phyloP scores from a whole-genome alignment of 2,329 filamentous ascomycete genomes.

The Trichoderma polysporum region DNA sequence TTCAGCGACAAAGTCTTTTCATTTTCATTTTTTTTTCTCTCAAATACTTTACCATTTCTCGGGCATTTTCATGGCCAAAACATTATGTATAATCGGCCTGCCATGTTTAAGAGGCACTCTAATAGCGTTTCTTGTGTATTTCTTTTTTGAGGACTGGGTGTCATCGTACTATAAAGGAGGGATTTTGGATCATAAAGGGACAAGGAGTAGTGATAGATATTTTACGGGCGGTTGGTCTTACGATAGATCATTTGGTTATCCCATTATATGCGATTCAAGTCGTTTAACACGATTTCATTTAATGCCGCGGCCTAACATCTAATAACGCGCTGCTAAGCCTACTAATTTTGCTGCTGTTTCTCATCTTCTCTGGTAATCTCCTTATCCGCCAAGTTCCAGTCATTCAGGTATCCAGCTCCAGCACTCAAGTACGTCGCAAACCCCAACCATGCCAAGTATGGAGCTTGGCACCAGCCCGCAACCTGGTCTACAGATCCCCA shows the following conservation, averaged over 20 bases:
- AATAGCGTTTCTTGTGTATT: not conserved
- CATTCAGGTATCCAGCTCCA: slow-evolving; percentile 66
- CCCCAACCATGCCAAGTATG: slow-evolving; percentile 81
- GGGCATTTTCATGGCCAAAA: slow-evolving; percentile 10
- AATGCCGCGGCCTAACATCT: not conserved
- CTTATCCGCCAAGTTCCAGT: slow-evolving; percentile 57
- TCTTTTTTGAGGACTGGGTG: not conserved
- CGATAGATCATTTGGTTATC: slow-evolving; percentile 7
- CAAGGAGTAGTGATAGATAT: slow-evolving; percentile 14
- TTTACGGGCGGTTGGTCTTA: not conserved
- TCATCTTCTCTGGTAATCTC: slow-evolving; percentile 24
- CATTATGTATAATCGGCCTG: not conserved
- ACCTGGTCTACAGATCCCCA: slow-evolving; percentile 74
- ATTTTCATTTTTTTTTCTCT: slow-evolving; percentile 22
- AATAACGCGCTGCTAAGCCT: not conserved
- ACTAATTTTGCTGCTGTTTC: slow-evolving; percentile 22
- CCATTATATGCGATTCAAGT: not conserved
- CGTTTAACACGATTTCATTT: not conserved
- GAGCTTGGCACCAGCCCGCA: slow-evolving; percentile 72
- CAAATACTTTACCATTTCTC: slow-evolving; percentile 5
- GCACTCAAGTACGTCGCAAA: slow-evolving; percentile 85
- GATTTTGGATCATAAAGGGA: slow-evolving; percentile 4
- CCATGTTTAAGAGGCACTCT: not conserved
- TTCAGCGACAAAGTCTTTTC: not conserved
- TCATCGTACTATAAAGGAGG: not conserved